Evolutionary conservation across 2,329 filamentous ascomycete species (phyloP), one percentile per base, ranked within the genome.

Genomic region (Chaetomiaceae sp.): DNA sequence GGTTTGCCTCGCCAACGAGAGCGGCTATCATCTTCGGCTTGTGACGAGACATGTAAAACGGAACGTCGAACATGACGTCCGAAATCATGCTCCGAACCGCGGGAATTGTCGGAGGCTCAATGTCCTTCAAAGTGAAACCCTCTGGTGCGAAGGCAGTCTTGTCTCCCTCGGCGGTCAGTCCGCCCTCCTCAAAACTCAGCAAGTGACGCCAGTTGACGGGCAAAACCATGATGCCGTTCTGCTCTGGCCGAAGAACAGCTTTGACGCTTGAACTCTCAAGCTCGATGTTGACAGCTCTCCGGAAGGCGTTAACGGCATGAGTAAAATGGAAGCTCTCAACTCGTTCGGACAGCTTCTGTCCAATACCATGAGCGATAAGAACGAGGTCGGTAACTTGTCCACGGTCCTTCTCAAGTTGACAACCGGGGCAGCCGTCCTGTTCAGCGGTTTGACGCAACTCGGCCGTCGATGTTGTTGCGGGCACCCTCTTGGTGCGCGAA

Each of bases 321-420:
- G 93, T 98, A 59, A 98, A 98, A 64, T 97, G 88, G 58, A 90
- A 98, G 57, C 88, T 95, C 65, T 97, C 91, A 50, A 97, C 88
- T 11, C 90, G 77, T 62, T 98, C 89, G 0, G 90, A 94, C 40
- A 97, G 76, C 63, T 98, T 97, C 64, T 98, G 93, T 0, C 93
- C 93, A 53, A 98, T 97, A 2, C 93, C 93, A 60, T 98, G 93
- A 35, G 93, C 86, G 9, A 97, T 88, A 4, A 98, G 74, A 2
- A 97, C 79, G 7, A 98, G 72, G 60, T 98, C 93, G 1, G 86
- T 91, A 5, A 95, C 86, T 50, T 82, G 80, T 2, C 81, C 81
- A 22, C 73, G 73, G 34, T 78, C 71, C 61, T 81, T 75, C 62
- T 88, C 73, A 56, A 78, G 69, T 61, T 74, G 66, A 67, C 88